Percentiles rank a stretch among this genome's conserved stretches.
Evolutionary conservation across 2,329 filamentous ascomycete genomes (phyloP).

Genomic region (Trichoderma oligosporum): DNA sequence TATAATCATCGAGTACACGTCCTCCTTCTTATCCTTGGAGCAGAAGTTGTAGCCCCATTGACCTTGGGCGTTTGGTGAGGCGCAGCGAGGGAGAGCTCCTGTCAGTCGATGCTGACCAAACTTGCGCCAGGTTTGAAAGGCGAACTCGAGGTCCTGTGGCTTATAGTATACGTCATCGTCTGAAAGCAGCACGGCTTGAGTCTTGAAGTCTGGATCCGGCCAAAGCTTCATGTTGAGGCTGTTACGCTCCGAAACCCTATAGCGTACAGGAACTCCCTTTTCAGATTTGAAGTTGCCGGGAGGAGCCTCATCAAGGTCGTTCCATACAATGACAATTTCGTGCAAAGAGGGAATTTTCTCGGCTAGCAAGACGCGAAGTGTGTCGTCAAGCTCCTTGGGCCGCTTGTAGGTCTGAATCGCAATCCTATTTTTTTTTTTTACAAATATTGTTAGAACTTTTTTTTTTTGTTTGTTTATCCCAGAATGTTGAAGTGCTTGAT

Average conservation of each 20-base stretch:
- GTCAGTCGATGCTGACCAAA: constrained; percentile 21
- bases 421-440: too few species aligned
- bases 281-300: constrained; percentile 24
- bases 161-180: constrained; percentile 30
- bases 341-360: constrained; percentile 27
- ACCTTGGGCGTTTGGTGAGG: constrained; percentile 26
- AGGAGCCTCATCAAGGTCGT: constrained; percentile 26
- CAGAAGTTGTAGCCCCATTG: constrained; percentile 35
- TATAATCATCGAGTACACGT: constrained; percentile 36
- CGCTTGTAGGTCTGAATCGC: constrained; percentile 28
- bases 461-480: neutral
- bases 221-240: constrained; percentile 28
- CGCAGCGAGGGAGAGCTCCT: constrained; percentile 33
- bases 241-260: constrained; percentile 25
- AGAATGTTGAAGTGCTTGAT: neutral
- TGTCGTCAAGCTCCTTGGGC: constrained; percentile 27
- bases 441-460: neutral
- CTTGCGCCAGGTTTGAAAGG: constrained; percentile 28
- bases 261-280: constrained; percentile 27
- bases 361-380: constrained; percentile 23
- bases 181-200: constrained; percentile 27
- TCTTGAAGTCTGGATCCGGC: constrained; percentile 26
- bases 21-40: constrained; percentile 25
- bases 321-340: constrained; percentile 31
- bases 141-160: constrained; percentile 27